Evolutionary conservation across 2,329 filamentous ascomycete genomes (phyloP).

Genomic region (Penicillium sp.): DNA sequence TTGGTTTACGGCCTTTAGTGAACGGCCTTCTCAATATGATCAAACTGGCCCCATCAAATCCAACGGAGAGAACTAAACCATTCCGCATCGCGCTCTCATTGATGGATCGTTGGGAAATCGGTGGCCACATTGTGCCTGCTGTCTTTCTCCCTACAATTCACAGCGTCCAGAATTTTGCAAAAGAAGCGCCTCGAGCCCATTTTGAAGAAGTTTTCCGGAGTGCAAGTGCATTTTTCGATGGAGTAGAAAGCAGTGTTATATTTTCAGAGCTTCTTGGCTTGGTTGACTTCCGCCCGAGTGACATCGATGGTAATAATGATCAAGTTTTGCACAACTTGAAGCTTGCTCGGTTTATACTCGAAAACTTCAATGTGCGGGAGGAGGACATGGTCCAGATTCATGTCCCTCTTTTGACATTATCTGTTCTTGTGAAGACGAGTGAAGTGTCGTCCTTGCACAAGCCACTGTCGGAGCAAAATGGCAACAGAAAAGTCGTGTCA

Average conservation of each 20-base stretch:
- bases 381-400: constrained; percentile 93
- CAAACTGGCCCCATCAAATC: constrained; percentile 55
- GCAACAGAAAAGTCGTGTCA: constrained; percentile 26
- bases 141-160: constrained; percentile 85
- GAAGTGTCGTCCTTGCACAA: constrained; percentile 30
- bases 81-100: constrained; percentile 92
- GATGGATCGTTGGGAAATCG: constrained; percentile 99
- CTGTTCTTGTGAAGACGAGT: constrained; percentile 58
- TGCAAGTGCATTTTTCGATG: constrained; percentile 95
- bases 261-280: constrained; percentile 80
- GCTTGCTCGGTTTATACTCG: constrained; percentile 79
- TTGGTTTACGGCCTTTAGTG: constrained; percentile 75
- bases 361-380: constrained; percentile 89
- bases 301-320: constrained; percentile 55
- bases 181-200: constrained; percentile 67
- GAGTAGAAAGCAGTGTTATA: constrained; percentile 91
- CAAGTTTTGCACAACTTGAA: constrained; percentile 66
- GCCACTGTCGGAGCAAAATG: constrained; percentile 12
- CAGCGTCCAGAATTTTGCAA: constrained; percentile 77
- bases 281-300: constrained; percentile 57
- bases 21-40: constrained; percentile 79
- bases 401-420: constrained; percentile 75
- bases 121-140: constrained; percentile 82
- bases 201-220: constrained; percentile 88
- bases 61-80: constrained; percentile 75